Conservation (phyloP, 352 stramenopile genomes). For the Pythium pectinolyticum region DNA sequence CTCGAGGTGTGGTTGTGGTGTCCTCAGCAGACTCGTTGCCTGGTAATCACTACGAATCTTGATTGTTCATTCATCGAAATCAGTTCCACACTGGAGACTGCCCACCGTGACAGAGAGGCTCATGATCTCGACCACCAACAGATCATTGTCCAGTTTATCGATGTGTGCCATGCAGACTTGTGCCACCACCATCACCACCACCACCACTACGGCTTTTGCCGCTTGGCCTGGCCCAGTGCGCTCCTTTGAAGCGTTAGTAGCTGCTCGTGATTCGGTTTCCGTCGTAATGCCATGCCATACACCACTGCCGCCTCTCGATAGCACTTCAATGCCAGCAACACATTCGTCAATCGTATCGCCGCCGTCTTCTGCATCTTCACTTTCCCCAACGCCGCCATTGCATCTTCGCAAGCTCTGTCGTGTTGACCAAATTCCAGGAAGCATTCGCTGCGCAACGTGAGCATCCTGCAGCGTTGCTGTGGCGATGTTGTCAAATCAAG, state of each 20-base stretch:
- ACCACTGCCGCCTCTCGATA: not conserved
- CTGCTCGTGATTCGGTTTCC: not conserved
- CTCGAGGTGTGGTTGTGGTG: too few relatives aligned
- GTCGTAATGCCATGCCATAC: slow-evolving; percentile 1
- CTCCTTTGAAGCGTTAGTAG: not conserved
- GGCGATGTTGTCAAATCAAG: not conserved
- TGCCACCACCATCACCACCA: not conserved
- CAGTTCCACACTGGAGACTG: too few relatives aligned
- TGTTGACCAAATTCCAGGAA: not conserved
- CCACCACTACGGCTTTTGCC: not conserved
- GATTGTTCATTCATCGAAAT: too few relatives aligned
- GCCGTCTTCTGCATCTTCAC: not conserved
- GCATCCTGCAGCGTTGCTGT: not conserved
- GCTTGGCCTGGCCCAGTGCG: not conserved
- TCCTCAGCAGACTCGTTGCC: too few relatives aligned
- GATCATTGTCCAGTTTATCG: too few relatives aligned
- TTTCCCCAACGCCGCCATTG: not conserved
- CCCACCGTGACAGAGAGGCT: too few relatives aligned
- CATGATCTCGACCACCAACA: too few relatives aligned
- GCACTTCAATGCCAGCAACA: not conserved
- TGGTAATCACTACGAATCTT: too few relatives aligned
- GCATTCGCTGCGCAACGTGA: slow-evolving; percentile 4
- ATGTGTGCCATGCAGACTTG: too few relatives aligned
- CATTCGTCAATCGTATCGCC: not conserved
- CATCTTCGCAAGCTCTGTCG: not conserved